phyloP scores from a whole-genome alignment of 768 basidiomycete species.

The Psilocybe subaeruginosa region DNA sequence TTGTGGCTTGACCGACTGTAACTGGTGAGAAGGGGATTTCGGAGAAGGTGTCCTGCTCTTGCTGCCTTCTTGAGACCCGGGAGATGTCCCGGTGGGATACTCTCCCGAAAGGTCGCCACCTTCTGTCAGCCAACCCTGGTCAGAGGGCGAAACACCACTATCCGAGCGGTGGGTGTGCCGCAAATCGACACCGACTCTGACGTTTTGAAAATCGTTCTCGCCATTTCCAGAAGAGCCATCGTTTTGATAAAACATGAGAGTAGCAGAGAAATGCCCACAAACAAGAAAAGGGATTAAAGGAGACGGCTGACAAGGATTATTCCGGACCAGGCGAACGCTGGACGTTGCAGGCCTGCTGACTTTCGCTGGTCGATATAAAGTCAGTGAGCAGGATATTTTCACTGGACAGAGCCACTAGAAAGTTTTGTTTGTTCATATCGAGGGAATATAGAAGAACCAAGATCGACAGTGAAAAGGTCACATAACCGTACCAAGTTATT shows the following conservation, averaged over 20 bases:
- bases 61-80: neutral
- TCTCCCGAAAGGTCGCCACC: slow-evolving; percentile 2
- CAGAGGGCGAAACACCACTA: slow-evolving; percentile 8
- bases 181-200: neutral
- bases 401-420: neutral
- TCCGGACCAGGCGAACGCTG: neutral
- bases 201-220: neutral
- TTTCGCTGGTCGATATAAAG: slow-evolving; percentile 11
- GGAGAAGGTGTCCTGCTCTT: slow-evolving; percentile 3
- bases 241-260: slow-evolving; percentile 19
- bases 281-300: slow-evolving; percentile 2
- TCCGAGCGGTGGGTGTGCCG: neutral
- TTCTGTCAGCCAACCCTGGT: slow-evolving; percentile 12
- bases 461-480: slow-evolving; percentile 18
- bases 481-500: slow-evolving; percentile 10
- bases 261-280: neutral
- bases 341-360: neutral
- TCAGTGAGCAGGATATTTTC: neutral
- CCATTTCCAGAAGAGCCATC: neutral
- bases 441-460: slow-evolving; percentile 13
- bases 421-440: slow-evolving; percentile 7
- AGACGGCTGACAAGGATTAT: slow-evolving; percentile 22
- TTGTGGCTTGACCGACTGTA: slow-evolving; percentile 13
- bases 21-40: slow-evolving; percentile 6
- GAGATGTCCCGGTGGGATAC: neutral